Evolutionary conservation across 148 eudicot species (phyloP).

Genomic region (Camellia lanceoleosa): DNA sequence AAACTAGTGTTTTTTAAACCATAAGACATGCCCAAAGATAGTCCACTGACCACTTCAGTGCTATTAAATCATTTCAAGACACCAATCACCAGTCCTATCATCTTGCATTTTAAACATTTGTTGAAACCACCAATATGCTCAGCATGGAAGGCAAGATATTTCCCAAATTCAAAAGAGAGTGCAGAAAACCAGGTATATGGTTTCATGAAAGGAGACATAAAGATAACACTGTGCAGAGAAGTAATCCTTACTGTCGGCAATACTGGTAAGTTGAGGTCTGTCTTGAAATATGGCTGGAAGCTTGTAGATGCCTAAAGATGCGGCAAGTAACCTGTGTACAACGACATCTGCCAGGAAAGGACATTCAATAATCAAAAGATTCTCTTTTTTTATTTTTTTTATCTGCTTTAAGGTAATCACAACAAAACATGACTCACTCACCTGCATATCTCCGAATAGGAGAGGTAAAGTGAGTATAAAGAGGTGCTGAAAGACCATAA

Average conservation of each 20-base stretch:
- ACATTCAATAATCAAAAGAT: slow-evolving; percentile 8
- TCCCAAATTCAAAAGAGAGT: background rate
- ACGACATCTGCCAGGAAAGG: slow-evolving; percentile 64
- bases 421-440: slow-evolving; percentile 18
- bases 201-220: background rate
- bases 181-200: background rate
- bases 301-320: slow-evolving; percentile 76
- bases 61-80: background rate
- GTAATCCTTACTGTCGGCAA: slow-evolving; percentile 82
- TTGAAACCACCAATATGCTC: background rate
- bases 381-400: background rate
- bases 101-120: slow-evolving; percentile 3
- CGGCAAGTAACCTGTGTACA: slow-evolving; percentile 95
- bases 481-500: slow-evolving; percentile 89
- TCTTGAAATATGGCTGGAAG: slow-evolving; percentile 85
- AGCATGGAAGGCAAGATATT: background rate
- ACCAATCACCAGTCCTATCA: background rate
- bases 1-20: background rate
- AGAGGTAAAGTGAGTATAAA: slow-evolving; percentile 95
- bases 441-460: slow-evolving; percentile 99
- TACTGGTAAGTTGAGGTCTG: slow-evolving; percentile 70
- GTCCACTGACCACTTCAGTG: background rate
- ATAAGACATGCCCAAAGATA: background rate
- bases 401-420: background rate
- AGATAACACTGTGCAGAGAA: too few relatives aligned